phyloP scores from a whole-genome alignment of 805 yeast genomes.

The Candida patagonica region DNA sequence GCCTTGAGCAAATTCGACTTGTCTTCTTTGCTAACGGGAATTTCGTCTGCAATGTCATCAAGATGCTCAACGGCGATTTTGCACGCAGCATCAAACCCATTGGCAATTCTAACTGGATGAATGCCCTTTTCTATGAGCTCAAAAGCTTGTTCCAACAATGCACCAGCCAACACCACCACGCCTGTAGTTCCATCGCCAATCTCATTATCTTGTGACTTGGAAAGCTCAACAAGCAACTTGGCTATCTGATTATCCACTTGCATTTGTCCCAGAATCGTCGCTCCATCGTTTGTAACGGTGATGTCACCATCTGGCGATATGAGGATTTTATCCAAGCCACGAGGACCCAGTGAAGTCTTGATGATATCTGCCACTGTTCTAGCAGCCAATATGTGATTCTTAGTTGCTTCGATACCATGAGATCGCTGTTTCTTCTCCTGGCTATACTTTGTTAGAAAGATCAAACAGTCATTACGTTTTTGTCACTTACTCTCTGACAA shows the following conservation, averaged over 20 bases:
- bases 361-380: slow-evolving; percentile 88
- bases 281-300: slow-evolving; percentile 97
- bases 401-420: slow-evolving; percentile 73
- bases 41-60: slow-evolving; percentile 64
- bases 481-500: slow-evolving; percentile 74
- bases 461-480: not conserved
- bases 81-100: slow-evolving; percentile 96
- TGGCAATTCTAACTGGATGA: slow-evolving; percentile 93
- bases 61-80: slow-evolving; percentile 74
- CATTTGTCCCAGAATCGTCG: slow-evolving; percentile 93
- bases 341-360: slow-evolving; percentile 90
- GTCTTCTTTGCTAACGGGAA: slow-evolving; percentile 41
- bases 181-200: slow-evolving; percentile 99
- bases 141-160: slow-evolving; percentile 85
- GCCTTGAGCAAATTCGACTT: slow-evolving; percentile 62
- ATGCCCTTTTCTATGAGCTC: slow-evolving; percentile 94
- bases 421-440: slow-evolving; percentile 52
- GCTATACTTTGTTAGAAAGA: slow-evolving; percentile 8
- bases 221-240: slow-evolving; percentile 83
- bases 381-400: slow-evolving; percentile 85
- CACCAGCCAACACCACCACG: slow-evolving; percentile 93
- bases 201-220: slow-evolving; percentile 94
- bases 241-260: slow-evolving; percentile 95
- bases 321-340: slow-evolving; percentile 95
- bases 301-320: slow-evolving; percentile 96